Base-by-base conservation (phyloP, 495 filamentous ascomycete species). In the Aspergillus campestris region DNA sequence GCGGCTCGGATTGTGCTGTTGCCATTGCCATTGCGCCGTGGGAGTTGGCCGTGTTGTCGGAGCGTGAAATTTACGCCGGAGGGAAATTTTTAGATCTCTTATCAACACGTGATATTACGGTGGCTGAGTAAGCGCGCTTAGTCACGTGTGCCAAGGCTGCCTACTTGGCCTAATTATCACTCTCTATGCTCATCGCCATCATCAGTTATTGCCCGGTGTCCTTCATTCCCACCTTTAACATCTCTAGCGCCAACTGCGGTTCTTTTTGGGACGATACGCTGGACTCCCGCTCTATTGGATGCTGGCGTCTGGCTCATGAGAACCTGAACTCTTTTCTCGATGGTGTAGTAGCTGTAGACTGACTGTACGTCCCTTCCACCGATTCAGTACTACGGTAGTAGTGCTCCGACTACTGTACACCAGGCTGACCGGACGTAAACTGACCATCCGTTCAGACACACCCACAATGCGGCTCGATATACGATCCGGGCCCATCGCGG, bases 381-480 rank as follows among this genome's bases (percentile, higher is more conserved):
- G 31, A 28, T 48, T 38, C 43, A 51, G 40, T 30, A 46, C 45
- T 35, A 24, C 30, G 37, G 36, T 42, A 32, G 24, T 12, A 40
- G 34, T 8, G 28, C 30, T 40, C 42, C 45, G 38, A 55, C 56
- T 58, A 55, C 55, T 40, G 12, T 34, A 24, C 18, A 24, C 18
- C 18, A 24, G 2, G 2, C 18, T 24, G 18, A 24, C 18, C 18
- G 18, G 18, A 24, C 18, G 18, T 24, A 24, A 24, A 24, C 18
- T 24, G 18, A 24, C 4, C 18, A 1, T 24, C 29, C 27, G 4
- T 46, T 42, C 32, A 41, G 42, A 42, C 38, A 56, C 57, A 42
- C 44, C 35, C 64, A 67, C 50, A 32, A 73, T 73, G 70, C 59
- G 65, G 52, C 62, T 64, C 50, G 55, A 51, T 54, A 59, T 60